Evolutionary conservation across 1,284 basidiomycete genomes (phyloP), one percentile per base, ranked within the genome.

Genomic region (Cutaneotrichosporon cutaneum): DNA sequence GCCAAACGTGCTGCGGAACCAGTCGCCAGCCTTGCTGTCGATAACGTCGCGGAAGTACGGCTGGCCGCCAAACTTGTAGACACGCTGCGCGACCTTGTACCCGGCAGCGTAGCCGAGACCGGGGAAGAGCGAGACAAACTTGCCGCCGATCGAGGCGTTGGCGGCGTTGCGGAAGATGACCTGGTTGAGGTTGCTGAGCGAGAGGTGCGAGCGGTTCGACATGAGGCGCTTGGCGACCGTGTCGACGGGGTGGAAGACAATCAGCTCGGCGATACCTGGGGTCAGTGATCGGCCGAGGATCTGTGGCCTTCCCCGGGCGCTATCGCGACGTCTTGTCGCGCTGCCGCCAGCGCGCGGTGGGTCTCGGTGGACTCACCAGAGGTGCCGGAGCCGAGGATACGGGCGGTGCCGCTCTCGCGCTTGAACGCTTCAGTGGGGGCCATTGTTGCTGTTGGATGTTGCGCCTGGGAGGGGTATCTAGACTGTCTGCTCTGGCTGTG

Each of bases 51-150:
- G 91, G 81, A 97, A 96, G 85, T 89, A 98, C 24, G 96, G 95
- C 81, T 99, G 95, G 1, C 95, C 96, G 64, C 96, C 95, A 72
- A 98, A 99, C 82, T 98, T 99, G 87, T 96, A 96, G 72, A 95
- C 86, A 56, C 92, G 86, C 81, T 96, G 93, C 1, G 91, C 82
- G 72, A 96, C 82, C 81, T 99, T 99, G 87, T 99, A 99, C 0
- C 94, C 93, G 33, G 93, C 95, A 4, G 95, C 96, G 77, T 99
- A 99, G 1, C 96, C 96, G 4, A 99, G 87, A 68, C 95, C 95
- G 30, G 96, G 95, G 83, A 99, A 99, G 44, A 99, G 85, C 4
- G 93, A 96, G 36, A 97, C 68, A 72, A 95, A 85, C 77, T 92
- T 93, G 54, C 82, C 82, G n/a, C 81, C 77, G 7, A 90, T 58